Conservation (phyloP, 2,329 filamentous ascomycete species). For the Xylariaceae sp. region DNA sequence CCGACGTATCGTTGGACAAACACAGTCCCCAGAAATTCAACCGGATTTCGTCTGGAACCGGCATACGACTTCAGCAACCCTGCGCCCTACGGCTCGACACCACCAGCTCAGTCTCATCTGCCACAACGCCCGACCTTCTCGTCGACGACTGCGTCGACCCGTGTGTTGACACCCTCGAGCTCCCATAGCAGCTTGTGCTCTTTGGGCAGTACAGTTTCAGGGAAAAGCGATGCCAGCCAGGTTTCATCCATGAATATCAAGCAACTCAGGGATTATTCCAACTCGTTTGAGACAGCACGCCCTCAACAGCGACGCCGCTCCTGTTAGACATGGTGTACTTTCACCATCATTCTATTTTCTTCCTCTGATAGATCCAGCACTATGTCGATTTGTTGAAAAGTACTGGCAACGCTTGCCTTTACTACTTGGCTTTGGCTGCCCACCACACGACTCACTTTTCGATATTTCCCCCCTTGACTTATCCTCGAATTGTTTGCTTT, state of each 20-base stretch:
- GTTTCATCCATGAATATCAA: constrained; percentile 73
- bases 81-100: constrained; percentile 52
- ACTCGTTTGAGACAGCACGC: constrained; percentile 80
- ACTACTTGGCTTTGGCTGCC: constrained; percentile 12
- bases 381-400: constrained; percentile 11
- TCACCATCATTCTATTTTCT: constrained; percentile 4
- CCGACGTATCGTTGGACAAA: constrained; percentile 43
- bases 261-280: constrained; percentile 81
- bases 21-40: constrained; percentile 35
- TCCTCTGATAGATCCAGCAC: constrained; percentile 17
- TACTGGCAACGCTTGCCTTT: neutral
- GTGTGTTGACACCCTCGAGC: constrained; percentile 64
- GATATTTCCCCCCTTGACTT: constrained; percentile 19
- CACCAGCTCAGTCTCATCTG: constrained; percentile 41
- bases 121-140: constrained; percentile 27
- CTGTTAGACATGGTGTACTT: constrained; percentile 35
- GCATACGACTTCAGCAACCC: constrained; percentile 70
- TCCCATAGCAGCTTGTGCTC: constrained; percentile 84
- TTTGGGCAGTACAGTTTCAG: constrained; percentile 60
- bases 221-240: constrained; percentile 47
- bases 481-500: constrained; percentile 4
- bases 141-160: constrained; percentile 33
- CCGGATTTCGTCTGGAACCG: constrained; percentile 66
- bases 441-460: constrained; percentile 25
- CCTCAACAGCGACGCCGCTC: constrained; percentile 53